phyloP scores from a whole-genome alignment of 768 basidiomycete genomes.

The Psilocybe sp. region DNA sequence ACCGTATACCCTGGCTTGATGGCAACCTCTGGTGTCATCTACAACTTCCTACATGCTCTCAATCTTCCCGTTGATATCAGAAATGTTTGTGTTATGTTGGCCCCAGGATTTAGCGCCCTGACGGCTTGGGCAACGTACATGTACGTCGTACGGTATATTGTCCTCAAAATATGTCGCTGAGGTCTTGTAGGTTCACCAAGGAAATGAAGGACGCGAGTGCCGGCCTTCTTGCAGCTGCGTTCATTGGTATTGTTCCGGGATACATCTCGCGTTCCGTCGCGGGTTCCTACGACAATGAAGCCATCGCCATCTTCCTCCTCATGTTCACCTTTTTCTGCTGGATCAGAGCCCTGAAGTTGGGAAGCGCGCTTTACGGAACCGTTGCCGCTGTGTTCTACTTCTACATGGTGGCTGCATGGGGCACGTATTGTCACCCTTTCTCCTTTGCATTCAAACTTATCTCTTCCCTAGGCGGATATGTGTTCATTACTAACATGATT shows the following conservation, averaged over 20 bases:
- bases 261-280: constrained; percentile 99
- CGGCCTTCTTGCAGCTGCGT: constrained; percentile 94
- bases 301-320: constrained; percentile 98
- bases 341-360: constrained; percentile 94
- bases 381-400: constrained; percentile 96
- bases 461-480: constrained; percentile 75
- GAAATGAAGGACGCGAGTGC: constrained; percentile 96
- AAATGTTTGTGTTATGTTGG: constrained; percentile 94
- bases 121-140: constrained; percentile 97
- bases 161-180: neutral
- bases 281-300: constrained; percentile 99
- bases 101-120: constrained; percentile 94
- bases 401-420: constrained; percentile 99
- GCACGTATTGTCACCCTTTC: constrained; percentile 37
- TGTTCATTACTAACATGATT: constrained; percentile 99
- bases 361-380: constrained; percentile 89
- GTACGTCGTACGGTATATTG: constrained; percentile 39
- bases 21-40: constrained; percentile 97
- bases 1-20: constrained; percentile 98
- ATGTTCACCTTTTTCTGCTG: constrained; percentile 99
- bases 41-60: constrained; percentile 82
- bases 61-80: constrained; percentile 97
- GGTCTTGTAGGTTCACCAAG: constrained; percentile 75
- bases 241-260: constrained; percentile 97
- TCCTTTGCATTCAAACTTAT: constrained; percentile 5